These are phyloP conservation scores for Chalara sp. DNA, from an alignment of 2,329 filamentous ascomycete species.

Conservation along the genomic window DNA sequence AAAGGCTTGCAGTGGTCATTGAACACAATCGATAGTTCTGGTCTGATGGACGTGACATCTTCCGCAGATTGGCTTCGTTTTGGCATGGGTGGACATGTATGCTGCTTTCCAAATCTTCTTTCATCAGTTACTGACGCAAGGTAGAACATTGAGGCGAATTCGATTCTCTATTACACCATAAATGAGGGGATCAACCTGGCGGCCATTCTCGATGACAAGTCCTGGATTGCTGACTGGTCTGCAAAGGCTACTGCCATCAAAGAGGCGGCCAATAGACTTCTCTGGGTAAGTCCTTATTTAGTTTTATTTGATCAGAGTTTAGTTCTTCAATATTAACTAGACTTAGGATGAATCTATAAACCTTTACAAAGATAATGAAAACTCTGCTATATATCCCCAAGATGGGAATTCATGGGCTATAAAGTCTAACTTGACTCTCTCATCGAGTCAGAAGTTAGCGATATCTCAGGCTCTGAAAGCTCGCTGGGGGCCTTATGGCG, in stretches of 20 bases:
- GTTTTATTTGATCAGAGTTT: background rate
- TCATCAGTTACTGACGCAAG: background rate
- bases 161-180: slow-evolving; percentile 37
- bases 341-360: slow-evolving; percentile 29
- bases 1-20: slow-evolving; percentile 37
- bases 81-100: slow-evolving; percentile 20
- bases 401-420: slow-evolving; percentile 42
- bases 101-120: background rate
- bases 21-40: slow-evolving; percentile 31
- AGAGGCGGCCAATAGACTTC: slow-evolving; percentile 8
- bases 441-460: slow-evolving; percentile 34
- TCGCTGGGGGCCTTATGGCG: slow-evolving; percentile 34
- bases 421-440: no score
- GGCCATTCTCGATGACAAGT: slow-evolving; percentile 6
- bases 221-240: slow-evolving; percentile 1
- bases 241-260: slow-evolving; percentile 5
- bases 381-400: slow-evolving; percentile 49
- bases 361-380: slow-evolving; percentile 46
- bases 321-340: background rate
- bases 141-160: slow-evolving; percentile 18
- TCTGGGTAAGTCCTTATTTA: slow-evolving; percentile 7
- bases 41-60: slow-evolving; percentile 18
- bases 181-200: slow-evolving; percentile 38
- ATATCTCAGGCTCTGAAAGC: slow-evolving; percentile 12
- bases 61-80: slow-evolving; percentile 16